A percentile compares a stretch with the other conserved stretches of the same genome.
Evolutionary conservation across 371 early-diverging fungal genomes (phyloP).

Genomic region (Apophysomyces elegans): DNA sequence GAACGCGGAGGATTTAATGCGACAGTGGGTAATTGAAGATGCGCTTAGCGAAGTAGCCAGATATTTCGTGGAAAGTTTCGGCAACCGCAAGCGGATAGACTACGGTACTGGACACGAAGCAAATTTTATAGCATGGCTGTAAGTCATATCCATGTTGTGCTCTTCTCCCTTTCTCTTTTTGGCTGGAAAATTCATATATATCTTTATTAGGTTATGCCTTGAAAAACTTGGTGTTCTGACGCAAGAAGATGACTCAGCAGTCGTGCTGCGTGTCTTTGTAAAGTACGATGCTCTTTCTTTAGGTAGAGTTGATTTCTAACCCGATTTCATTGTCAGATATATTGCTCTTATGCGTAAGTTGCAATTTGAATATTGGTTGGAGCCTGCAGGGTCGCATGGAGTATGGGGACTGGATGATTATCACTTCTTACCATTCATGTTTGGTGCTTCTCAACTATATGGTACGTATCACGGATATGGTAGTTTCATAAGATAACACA

Average conservation of each 20-base stretch:
- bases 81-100: constrained; percentile 96
- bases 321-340: constrained; percentile 60
- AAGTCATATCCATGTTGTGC: constrained; percentile 26
- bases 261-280: constrained; percentile 86
- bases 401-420: constrained; percentile 99
- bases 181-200: not conserved
- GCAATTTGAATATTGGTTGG: constrained; percentile 94
- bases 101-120: constrained; percentile 99
- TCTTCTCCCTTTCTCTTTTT: not conserved
- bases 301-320: not conserved
- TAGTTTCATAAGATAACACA: not conserved
- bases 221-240: constrained; percentile 72
- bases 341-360: constrained; percentile 86
- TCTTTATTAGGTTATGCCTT: constrained; percentile 68
- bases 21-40: constrained; percentile 24
- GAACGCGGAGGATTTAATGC: constrained; percentile 22
- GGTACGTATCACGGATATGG: constrained; percentile 39
- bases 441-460: constrained; percentile 90
- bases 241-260: constrained; percentile 67
- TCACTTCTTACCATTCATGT: constrained; percentile 97
- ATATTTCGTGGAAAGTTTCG: constrained; percentile 93
- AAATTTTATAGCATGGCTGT: constrained; percentile 93
- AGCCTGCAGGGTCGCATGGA: constrained; percentile 99
- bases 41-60: constrained; percentile 73
- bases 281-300: constrained; percentile 38